These are phyloP conservation scores for Articulospora tetracladia DNA, from an alignment of 495 filamentous ascomycete species.

Conservation along the genomic window DNA sequence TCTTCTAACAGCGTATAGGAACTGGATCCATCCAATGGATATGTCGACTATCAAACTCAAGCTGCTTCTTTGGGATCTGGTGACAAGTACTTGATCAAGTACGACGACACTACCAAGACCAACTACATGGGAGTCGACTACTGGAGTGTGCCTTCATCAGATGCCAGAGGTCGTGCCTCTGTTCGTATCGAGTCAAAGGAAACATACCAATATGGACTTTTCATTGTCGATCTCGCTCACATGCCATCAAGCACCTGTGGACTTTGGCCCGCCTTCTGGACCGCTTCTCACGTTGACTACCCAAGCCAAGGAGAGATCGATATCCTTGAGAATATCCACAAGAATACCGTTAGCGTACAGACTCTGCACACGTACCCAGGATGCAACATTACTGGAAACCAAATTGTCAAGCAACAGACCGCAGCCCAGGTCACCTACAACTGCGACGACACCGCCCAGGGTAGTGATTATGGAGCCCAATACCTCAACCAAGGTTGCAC, in stretches of 20 bases:
- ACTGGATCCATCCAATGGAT: constrained; percentile 55
- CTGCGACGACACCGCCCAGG: constrained; percentile 5
- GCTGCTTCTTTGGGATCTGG: constrained; percentile 40
- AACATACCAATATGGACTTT: constrained; percentile 61
- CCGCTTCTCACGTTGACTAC: constrained; percentile 64
- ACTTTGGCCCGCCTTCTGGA: constrained; percentile 37
- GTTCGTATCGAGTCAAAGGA: constrained; percentile 66
- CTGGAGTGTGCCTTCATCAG: constrained; percentile 32
- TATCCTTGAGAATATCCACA: constrained; percentile 83
- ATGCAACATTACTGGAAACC: constrained; percentile 53
- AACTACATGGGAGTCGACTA: constrained; percentile 43
- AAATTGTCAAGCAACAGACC: constrained; percentile 27
- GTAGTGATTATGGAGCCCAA: constrained; percentile 40
- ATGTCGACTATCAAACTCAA: constrained; percentile 53
- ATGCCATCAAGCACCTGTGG: constrained; percentile 70
- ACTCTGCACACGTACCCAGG: constrained; percentile 67
- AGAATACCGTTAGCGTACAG: constrained; percentile 56
- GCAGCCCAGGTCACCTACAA: constrained; percentile 3
- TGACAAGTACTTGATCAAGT: constrained; percentile 50
- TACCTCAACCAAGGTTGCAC: constrained; percentile 40
- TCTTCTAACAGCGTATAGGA: constrained; percentile 19
- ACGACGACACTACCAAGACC: constrained; percentile 32
- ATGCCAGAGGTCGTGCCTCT: constrained; percentile 32
- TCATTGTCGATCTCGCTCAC: constrained; percentile 69
- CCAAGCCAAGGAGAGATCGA: constrained; percentile 80